phyloP scores from a whole-genome alignment of 805 yeast genomes.

The Yamadazyma laniorum region DNA sequence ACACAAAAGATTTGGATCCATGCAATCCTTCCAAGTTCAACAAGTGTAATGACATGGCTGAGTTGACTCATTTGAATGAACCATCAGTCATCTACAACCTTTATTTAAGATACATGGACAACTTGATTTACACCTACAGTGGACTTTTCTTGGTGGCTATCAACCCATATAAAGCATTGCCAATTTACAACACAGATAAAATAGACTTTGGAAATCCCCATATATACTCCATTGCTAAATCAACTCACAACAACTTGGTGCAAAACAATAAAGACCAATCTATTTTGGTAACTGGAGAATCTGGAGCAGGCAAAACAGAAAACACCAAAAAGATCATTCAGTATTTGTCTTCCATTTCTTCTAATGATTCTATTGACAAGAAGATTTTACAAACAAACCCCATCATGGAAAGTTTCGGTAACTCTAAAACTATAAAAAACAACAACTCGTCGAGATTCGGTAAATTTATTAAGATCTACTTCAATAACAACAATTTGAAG shows the following conservation, averaged over 20 bases:
- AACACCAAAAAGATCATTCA: slow-evolving; percentile 94
- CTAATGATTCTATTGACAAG: slow-evolving; percentile 58
- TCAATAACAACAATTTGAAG: slow-evolving; percentile 50
- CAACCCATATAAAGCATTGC: slow-evolving; percentile 79
- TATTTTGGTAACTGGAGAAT: slow-evolving; percentile 95
- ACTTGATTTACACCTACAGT: slow-evolving; percentile 86
- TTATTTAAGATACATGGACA: slow-evolving; percentile 70
- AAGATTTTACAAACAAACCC: slow-evolving; percentile 94
- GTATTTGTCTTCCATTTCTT: slow-evolving; percentile 62
- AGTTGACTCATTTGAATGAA: slow-evolving; percentile 88
- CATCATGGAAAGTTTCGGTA: slow-evolving; percentile 92
- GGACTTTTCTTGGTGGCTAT: slow-evolving; percentile 94
- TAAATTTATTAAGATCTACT: slow-evolving; percentile 86
- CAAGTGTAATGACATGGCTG: slow-evolving; percentile 92
- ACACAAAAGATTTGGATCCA: slow-evolving; percentile 47
- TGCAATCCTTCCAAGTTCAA: slow-evolving; percentile 91
- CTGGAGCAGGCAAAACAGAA: slow-evolving; percentile 99
- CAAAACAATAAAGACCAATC: slow-evolving; percentile 76
- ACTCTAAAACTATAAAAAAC: slow-evolving; percentile 92
- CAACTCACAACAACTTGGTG: slow-evolving; percentile 74
- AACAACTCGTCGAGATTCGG: slow-evolving; percentile 97
- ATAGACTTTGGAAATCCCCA: slow-evolving; percentile 64
- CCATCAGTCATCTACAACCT: slow-evolving; percentile 92
- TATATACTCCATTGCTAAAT: slow-evolving; percentile 81
- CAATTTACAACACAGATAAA: slow-evolving; percentile 63